Evolutionary conservation across 1,139 yeast genomes (phyloP).

Genomic region (Kodamaea anthophila): DNA sequence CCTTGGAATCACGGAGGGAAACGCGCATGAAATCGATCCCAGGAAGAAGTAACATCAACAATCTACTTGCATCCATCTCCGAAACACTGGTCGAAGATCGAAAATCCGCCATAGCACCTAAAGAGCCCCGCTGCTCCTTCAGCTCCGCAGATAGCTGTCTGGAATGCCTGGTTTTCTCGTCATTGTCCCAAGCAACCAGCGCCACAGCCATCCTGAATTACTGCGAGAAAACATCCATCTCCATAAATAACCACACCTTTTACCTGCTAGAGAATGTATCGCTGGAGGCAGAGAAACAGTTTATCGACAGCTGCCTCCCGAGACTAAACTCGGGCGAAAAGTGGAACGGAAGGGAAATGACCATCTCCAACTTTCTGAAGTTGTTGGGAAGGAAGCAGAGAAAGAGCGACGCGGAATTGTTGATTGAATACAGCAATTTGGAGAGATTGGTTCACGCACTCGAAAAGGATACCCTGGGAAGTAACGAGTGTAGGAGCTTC

Average conservation of each 20-base stretch:
- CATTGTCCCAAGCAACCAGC: not conserved
- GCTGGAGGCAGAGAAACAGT: conserved; percentile 29
- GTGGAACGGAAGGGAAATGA: conserved; percentile 30
- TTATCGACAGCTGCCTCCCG: conserved; percentile 36
- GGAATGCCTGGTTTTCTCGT: conserved; percentile 2
- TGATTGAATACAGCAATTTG: conserved; percentile 15
- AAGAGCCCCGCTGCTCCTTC: not conserved
- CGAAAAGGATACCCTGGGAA: conserved; percentile 10
- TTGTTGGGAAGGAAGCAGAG: conserved; percentile 14
- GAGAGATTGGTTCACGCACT: conserved; percentile 11
- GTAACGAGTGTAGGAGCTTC: conserved; percentile 20
- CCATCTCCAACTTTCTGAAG: conserved; percentile 25
- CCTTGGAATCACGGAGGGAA: conserved; percentile 28
- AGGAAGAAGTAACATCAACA: conserved; percentile 19
- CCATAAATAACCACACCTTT: conserved; percentile 1
- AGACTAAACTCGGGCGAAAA: conserved; percentile 35
- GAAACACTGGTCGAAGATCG: not conserved
- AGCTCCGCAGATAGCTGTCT: not conserved
- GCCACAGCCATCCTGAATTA: not conserved
- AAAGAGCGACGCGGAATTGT: conserved; percentile 11
- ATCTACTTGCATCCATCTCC: conserved; percentile 22
- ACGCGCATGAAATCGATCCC: conserved; percentile 32
- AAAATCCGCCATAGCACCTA: not conserved
- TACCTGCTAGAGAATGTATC: conserved; percentile 17
- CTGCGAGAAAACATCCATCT: not conserved